Evolutionary conservation across 139 green algal genomes (phyloP).

Genomic region (Haematococcus lacustris): DNA sequence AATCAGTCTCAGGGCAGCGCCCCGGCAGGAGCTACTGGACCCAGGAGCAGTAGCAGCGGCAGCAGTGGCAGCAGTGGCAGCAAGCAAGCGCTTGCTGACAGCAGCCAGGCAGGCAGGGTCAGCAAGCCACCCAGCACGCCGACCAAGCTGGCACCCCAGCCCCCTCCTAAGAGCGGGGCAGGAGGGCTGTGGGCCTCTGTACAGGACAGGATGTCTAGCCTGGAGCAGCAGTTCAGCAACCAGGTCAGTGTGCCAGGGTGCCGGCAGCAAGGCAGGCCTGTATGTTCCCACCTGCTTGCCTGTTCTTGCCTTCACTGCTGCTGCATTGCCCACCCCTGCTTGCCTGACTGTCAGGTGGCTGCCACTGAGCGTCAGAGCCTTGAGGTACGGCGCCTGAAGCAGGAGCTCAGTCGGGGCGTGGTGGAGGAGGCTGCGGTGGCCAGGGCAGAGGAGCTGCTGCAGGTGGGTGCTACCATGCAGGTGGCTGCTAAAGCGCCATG

Average conservation of each 20-base stretch:
- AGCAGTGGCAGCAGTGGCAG: neutral
- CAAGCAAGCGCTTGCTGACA: too few relatives aligned
- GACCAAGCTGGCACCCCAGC: neutral
- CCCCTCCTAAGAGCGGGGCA: neutral
- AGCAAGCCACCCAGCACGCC: constrained; percentile 18
- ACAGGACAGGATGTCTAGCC: neutral
- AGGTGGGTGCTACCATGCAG: too few relatives aligned
- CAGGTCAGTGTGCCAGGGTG: constrained; percentile 9
- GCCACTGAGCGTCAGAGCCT: constrained; percentile 18
- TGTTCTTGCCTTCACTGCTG: too few relatives aligned
- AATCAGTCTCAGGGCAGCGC: neutral
- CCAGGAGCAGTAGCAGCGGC: neutral
- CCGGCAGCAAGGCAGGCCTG: too few relatives aligned
- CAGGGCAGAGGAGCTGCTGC: constrained; percentile 1
- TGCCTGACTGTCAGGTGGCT: constrained; percentile 9
- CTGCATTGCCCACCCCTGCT: too few relatives aligned
- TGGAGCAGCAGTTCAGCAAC: constrained; percentile 25
- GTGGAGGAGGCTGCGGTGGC: constrained; percentile 8
- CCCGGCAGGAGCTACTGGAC: neutral
- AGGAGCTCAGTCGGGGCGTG: constrained; percentile 8
- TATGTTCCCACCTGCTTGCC: too few relatives aligned
- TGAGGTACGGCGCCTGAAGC: constrained; percentile 13
- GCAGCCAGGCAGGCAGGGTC: too few relatives aligned
- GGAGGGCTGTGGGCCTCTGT: neutral
- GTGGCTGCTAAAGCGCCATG: too few relatives aligned